These are phyloP conservation scores for Leccinum imitatum DNA, from an alignment of 768 basidiomycete genomes.

Conservation along the genomic window DNA sequence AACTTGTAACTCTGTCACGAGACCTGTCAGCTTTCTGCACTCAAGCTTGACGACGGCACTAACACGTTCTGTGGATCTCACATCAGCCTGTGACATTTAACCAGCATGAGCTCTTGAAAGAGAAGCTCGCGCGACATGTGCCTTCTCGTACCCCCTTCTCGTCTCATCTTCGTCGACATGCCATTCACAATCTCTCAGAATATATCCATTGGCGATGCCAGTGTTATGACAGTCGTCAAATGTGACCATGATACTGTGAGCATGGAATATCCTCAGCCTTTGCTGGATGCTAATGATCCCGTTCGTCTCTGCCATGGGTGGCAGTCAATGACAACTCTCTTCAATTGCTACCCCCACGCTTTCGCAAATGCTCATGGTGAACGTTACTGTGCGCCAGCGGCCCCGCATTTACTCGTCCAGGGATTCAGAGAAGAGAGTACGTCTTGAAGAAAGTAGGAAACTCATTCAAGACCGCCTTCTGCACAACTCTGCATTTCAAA, in stretches of 20 bases:
- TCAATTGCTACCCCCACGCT: conserved; percentile 41
- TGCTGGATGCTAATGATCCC: conserved; percentile 29
- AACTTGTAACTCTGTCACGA: too few species aligned
- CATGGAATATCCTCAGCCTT: conserved; percentile 22
- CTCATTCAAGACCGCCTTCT: conserved; percentile 36
- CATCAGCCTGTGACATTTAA: too few species aligned
- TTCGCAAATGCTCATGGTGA: conserved; percentile 37
- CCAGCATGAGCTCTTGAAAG: too few species aligned
- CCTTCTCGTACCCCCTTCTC: too few species aligned
- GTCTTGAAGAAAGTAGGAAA: conserved; percentile 12
- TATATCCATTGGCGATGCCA: too few species aligned
- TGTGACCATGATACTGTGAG: conserved; percentile 12
- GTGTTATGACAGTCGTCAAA: too few species aligned
- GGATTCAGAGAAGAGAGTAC: background rate
- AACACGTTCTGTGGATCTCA: too few species aligned
- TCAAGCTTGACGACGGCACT: too few species aligned
- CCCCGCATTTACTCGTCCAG: background rate
- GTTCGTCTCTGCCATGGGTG: conserved; percentile 40
- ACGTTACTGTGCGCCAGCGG: conserved; percentile 19
- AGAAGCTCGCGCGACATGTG: too few species aligned
- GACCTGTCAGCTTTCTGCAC: too few species aligned
- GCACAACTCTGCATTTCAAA: conserved; percentile 26
- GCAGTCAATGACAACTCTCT: conserved; percentile 33
- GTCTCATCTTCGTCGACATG: too few species aligned
- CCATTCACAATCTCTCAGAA: too few species aligned